Evolutionary conservation across 1,284 basidiomycete genomes (phyloP).

Genomic region (Phenoliferia sp.): DNA sequence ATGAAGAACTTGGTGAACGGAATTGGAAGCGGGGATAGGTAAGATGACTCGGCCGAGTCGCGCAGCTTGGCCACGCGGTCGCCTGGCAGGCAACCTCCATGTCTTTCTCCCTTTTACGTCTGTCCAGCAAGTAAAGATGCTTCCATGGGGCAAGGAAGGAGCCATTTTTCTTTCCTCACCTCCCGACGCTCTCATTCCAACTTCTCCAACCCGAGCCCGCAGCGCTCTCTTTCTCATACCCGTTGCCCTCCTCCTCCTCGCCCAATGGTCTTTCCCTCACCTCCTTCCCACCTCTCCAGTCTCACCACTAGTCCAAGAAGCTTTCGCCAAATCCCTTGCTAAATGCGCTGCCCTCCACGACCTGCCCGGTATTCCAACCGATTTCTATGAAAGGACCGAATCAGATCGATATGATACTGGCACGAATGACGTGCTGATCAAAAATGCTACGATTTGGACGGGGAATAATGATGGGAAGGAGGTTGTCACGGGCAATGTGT

Average conservation of each 20-base stretch:
- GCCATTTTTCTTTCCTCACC: no score
- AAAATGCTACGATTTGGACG: conserved; percentile 75
- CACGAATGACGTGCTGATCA: conserved; percentile 49
- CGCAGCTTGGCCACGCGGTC: no score
- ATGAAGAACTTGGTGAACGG: no score
- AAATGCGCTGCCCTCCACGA: conserved; percentile 11
- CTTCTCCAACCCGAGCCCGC: no score
- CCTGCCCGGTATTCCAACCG: conserved; percentile 3
- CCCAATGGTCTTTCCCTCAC: not conserved
- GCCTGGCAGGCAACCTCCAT: no score
- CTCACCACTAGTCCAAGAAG: not conserved
- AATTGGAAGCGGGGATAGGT: no score
- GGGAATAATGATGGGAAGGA: conserved; percentile 64
- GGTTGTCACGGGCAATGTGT: conserved; percentile 52
- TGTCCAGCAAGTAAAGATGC: no score
- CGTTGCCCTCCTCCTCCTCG: not conserved
- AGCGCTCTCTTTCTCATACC: not conserved
- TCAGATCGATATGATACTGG: conserved; percentile 3
- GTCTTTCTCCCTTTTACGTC: no score
- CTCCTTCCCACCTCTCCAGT: not conserved
- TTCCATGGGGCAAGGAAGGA: no score
- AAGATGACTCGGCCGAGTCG: no score
- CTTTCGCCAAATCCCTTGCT: not conserved
- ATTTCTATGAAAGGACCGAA: not conserved
- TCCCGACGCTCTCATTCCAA: no score